Evolutionary conservation across 1,284 basidiomycete species (phyloP).

Genomic region (Porogramme epimiltina): DNA sequence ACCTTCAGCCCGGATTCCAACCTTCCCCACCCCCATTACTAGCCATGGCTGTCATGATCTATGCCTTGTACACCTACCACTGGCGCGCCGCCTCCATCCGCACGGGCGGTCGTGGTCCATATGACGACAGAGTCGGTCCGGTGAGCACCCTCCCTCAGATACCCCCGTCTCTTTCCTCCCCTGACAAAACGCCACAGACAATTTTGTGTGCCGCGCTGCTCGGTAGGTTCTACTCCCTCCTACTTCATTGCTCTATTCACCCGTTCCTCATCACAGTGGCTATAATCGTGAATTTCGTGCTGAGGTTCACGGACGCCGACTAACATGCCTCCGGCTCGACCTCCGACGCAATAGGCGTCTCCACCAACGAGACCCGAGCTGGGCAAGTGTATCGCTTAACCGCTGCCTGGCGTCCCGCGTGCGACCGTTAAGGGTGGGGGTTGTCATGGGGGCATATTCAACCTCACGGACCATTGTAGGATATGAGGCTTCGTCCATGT

Average conservation of each 20-base stretch:
- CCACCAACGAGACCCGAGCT: too few species aligned
- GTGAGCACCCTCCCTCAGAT: constrained; percentile 42
- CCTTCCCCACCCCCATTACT: neutral
- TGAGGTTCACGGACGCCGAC: constrained; percentile 59
- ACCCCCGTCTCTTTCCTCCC: constrained; percentile 10
- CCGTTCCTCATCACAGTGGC: constrained; percentile 63
- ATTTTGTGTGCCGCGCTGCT: constrained; percentile 85
- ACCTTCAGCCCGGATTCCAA: neutral
- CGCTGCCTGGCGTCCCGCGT: too few species aligned
- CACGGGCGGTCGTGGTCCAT: constrained; percentile 89
- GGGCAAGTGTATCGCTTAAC: too few species aligned
- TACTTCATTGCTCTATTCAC: neutral
- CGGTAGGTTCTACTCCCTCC: constrained; percentile 48
- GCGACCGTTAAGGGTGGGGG: too few species aligned
- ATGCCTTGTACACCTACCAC: constrained; percentile 94
- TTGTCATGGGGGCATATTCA: neutral
- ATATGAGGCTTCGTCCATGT: neutral
- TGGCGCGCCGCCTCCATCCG: constrained; percentile 96
- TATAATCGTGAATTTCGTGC: constrained; percentile 87
- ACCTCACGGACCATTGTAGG: constrained; percentile 3
- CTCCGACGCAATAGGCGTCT: too few species aligned
- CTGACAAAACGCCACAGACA: constrained; percentile 53
- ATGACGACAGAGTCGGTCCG: constrained; percentile 93
- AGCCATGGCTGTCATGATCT: constrained; percentile 98
- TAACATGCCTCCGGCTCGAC: too few species aligned